Percentiles rank a stretch among this genome's conserved stretches.
Conservation (phyloP, 768 basidiomycete species). For the Daedaleopsis nitida region DNA sequence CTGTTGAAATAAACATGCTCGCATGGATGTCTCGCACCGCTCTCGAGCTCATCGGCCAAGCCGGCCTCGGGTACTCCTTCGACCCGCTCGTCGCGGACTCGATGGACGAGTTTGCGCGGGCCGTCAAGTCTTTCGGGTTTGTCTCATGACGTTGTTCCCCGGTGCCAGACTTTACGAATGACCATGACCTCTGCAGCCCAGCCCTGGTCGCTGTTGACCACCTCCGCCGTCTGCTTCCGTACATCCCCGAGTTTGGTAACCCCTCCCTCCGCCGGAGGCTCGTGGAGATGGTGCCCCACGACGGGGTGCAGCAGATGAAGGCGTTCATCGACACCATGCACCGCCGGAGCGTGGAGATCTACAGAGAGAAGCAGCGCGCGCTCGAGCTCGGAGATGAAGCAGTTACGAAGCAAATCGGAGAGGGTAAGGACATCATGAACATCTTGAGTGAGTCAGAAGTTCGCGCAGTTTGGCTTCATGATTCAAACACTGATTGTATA, state of each 20-base stretch:
- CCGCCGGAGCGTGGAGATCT: conserved; percentile 25
- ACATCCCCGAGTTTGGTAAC: neutral
- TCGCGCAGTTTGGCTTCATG: too few species aligned
- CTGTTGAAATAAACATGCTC: conserved; percentile 25
- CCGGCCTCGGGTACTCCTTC: conserved; percentile 44
- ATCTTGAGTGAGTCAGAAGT: conserved; percentile 49
- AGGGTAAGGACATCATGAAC: conserved; percentile 53
- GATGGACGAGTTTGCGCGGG: neutral
- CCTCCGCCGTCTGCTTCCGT: conserved; percentile 3
- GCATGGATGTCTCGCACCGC: conserved; percentile 28
- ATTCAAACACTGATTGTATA: too few species aligned
- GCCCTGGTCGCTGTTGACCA: neutral
- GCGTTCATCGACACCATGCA: neutral
- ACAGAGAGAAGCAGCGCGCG: conserved; percentile 32
- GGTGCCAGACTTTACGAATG: too few species aligned
- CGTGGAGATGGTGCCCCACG: conserved; percentile 3
- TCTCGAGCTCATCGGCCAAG: conserved; percentile 44
- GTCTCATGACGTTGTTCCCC: neutral
- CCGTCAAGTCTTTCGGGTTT: conserved; percentile 31
- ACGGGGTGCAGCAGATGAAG: neutral
- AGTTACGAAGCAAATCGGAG: conserved; percentile 26
- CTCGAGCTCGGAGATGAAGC: conserved; percentile 29
- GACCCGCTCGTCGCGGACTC: conserved; percentile 36
- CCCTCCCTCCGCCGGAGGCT: neutral
- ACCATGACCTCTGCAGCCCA: conserved; percentile 2